phyloP scores from a whole-genome alignment of 2,329 filamentous ascomycete genomes.

The Trichoderma sp. region DNA sequence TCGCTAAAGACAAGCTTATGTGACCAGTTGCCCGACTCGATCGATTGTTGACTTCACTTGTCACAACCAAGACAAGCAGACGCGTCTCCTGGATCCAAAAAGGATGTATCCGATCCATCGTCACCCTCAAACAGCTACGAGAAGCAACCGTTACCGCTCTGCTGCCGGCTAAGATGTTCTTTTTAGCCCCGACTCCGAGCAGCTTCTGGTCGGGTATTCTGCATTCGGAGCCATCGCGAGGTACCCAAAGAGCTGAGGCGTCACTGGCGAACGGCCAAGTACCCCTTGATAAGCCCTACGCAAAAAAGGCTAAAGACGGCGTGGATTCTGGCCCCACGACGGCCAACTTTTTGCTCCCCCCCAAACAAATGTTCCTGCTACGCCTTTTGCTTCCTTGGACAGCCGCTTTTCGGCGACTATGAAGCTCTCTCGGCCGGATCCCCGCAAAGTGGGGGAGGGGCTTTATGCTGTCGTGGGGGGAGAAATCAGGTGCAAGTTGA shows the following conservation, averaged over 20 bases:
- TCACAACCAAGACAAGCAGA: not conserved
- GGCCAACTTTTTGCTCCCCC: conserved; percentile 5
- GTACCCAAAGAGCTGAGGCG: not conserved
- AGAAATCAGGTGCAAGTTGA: not conserved
- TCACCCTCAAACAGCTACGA: not conserved
- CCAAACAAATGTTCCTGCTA: not conserved
- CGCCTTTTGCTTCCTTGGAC: not conserved
- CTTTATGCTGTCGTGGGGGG: conserved; percentile 11
- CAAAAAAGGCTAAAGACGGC: not conserved
- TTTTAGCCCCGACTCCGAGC: not conserved
- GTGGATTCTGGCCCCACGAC: not conserved
- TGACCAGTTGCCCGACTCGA: not conserved
- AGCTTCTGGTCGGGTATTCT: not conserved
- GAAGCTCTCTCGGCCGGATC: conserved; percentile 26
- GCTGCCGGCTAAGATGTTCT: not conserved
- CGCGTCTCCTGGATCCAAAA: not conserved
- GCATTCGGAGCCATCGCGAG: not conserved
- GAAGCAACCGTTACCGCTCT: not conserved
- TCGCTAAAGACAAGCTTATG: not conserved
- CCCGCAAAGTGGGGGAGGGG: conserved; percentile 21
- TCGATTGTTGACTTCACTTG: not conserved
- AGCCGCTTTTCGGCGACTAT: conserved; percentile 14
- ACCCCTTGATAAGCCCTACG: not conserved
- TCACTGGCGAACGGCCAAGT: not conserved
- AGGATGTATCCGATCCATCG: not conserved